A percentile compares a stretch with the other conserved stretches of the same genome.
These are phyloP conservation scores for Apiospora koreana DNA, from an alignment of 2,329 filamentous ascomycete genomes.

Conservation along the genomic window DNA sequence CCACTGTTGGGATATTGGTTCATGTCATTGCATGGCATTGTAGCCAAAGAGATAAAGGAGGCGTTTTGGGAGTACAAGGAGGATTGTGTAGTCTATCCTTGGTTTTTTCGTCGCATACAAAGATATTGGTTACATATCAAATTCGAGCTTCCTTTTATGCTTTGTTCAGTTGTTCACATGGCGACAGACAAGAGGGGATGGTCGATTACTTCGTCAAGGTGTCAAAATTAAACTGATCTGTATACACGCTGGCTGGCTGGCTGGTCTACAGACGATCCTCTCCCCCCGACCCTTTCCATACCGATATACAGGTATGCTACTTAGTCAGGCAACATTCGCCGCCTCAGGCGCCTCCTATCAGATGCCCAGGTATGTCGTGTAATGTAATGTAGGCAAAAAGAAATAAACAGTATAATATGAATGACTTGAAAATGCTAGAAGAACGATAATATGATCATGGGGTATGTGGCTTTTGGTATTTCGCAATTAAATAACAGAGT, in stretches of 20 bases:
- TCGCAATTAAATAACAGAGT: background rate
- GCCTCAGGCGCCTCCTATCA: background rate
- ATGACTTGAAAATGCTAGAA: background rate
- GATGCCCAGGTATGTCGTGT: no score
- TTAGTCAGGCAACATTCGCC: background rate
- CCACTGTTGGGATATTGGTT: background rate
- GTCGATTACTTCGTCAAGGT: background rate
- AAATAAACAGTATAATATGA: background rate
- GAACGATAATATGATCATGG: background rate
- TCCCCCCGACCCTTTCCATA: background rate
- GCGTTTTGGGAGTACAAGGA: no score
- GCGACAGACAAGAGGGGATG: background rate
- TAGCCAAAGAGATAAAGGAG: background rate
- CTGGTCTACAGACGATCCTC: background rate
- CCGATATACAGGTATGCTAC: background rate
- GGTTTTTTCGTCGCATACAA: background rate
- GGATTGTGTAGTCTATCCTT: background rate
- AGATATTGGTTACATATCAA: background rate
- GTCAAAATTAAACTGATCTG: background rate
- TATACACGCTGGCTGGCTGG: background rate
- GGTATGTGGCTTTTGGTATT: constrained; percentile 9
- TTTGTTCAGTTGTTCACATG: constrained; percentile 1
- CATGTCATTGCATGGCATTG: background rate
- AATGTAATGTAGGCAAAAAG: background rate
- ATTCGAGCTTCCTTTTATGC: no score